Evolutionary conservation across 352 stramenopile genomes (phyloP).

Genomic region (Achlya hypogyna): DNA sequence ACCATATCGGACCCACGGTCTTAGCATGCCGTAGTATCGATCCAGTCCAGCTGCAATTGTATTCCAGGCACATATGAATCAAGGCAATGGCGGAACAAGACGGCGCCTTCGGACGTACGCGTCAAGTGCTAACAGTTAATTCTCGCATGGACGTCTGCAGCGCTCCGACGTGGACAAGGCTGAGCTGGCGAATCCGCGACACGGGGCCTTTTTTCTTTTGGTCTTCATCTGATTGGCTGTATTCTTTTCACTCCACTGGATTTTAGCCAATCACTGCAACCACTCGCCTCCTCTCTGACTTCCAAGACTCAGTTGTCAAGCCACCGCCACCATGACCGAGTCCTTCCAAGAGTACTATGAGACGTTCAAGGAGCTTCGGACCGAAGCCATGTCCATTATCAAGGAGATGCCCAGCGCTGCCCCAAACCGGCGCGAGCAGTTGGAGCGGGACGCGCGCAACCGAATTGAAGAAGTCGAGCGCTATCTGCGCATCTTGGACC

Average conservation of each 20-base stretch:
- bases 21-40: no score
- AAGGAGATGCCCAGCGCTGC: slow-evolving; percentile 1
- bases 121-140: no score
- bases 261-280: not conserved
- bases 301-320: not conserved
- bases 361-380: slow-evolving; percentile 12
- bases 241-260: not conserved
- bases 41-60: no score
- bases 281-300: not conserved
- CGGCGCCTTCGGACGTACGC: no score
- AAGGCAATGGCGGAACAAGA: no score
- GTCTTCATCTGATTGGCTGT: not conserved
- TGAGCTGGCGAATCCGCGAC: no score
- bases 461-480: slow-evolving; percentile 10
- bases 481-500: slow-evolving; percentile 75
- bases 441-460: not conserved
- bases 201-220: no score
- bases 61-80: no score
- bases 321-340: slow-evolving; percentile 3
- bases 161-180: no score
- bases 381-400: slow-evolving; percentile 13
- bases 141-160: no score
- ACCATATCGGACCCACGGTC: no score
- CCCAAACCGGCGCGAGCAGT: not conserved
- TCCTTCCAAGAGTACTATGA: slow-evolving; percentile 21